Evolutionary conservation across 257 asterid species (phyloP).

Genomic region (Gentiana macrophylla): DNA sequence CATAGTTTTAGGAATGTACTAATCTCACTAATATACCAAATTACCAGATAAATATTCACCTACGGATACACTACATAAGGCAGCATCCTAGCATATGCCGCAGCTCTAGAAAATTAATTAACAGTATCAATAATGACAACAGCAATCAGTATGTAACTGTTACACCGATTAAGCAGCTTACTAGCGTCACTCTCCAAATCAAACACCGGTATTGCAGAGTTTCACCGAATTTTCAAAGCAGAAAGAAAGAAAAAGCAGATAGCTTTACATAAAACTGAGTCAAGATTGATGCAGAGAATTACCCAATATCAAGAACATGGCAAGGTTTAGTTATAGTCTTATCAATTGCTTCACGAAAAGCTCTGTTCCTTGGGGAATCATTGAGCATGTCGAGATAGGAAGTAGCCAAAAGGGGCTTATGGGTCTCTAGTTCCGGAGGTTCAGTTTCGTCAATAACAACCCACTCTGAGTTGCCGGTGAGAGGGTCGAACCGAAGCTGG

Average conservation of each 20-base stretch:
- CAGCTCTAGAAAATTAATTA: no score
- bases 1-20: no score
- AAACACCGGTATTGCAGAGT: no score
- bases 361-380: conserved; percentile 61
- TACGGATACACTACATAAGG: no score
- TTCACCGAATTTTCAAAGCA: no score
- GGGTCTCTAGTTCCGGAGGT: conserved; percentile 18
- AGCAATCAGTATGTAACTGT: no score
- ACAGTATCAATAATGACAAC: no score
- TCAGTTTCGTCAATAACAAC: conserved; percentile 54
- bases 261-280: not conserved
- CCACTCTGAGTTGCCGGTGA: conserved; percentile 87
- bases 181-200: no score
- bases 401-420: conserved; percentile 57
- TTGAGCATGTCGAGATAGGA: conserved; percentile 93
- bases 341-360: conserved; percentile 67
- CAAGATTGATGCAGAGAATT: not conserved
- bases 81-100: no score
- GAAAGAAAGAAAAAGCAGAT: not conserved
- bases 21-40: no score
- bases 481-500: conserved; percentile 69
- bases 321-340: conserved; percentile 67
- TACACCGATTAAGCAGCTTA: no score
- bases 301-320: conserved; percentile 98
- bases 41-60: no score